A percentile compares a stretch with the other conserved stretches of the same genome.
phyloP scores from a whole-genome alignment of 1,284 basidiomycete species.

The Trametes hirsuta region DNA sequence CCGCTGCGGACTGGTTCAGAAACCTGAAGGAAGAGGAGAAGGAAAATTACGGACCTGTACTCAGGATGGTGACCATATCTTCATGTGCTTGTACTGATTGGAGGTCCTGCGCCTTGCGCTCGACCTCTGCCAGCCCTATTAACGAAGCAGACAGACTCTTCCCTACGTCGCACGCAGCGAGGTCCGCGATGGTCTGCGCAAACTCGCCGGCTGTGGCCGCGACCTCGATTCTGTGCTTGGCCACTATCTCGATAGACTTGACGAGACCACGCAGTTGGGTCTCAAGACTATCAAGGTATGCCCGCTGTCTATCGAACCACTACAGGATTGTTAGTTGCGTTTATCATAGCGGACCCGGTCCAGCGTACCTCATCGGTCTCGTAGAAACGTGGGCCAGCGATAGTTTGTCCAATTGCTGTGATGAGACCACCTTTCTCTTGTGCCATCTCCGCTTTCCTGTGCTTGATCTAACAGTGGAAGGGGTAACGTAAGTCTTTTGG shows the following conservation, averaged over 20 bases:
- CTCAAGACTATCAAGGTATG: slow-evolving; percentile 89
- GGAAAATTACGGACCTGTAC: slow-evolving; percentile 55
- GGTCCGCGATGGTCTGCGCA: slow-evolving; percentile 62
- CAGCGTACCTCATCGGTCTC: slow-evolving; percentile 86
- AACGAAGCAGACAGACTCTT: slow-evolving; percentile 72
- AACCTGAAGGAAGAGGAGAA: neutral
- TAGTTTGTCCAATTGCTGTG: slow-evolving; percentile 76
- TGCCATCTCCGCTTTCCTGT: slow-evolving; percentile 76
- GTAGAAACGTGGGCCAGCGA: slow-evolving; percentile 84
- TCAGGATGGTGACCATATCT: slow-evolving; percentile 79
- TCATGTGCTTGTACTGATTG: slow-evolving; percentile 76
- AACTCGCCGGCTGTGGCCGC: slow-evolving; percentile 73
- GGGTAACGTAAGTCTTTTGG: neutral
- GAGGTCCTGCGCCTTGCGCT: slow-evolving; percentile 69
- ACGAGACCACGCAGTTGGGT: slow-evolving; percentile 85
- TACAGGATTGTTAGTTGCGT: slow-evolving; percentile 32
- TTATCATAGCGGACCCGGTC: neutral
- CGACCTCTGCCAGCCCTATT: slow-evolving; percentile 71
- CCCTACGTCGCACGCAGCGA: slow-evolving; percentile 78
- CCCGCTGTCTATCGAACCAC: slow-evolving; percentile 93
- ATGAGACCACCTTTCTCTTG: slow-evolving; percentile 80
- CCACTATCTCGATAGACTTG: slow-evolving; percentile 82
- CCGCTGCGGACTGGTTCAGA: slow-evolving; percentile 47
- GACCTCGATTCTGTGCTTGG: slow-evolving; percentile 81
- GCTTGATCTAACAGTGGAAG: slow-evolving; percentile 73